Evolutionary conservation across 202 grass and related monocot species (phyloP), one percentile per base, ranked within the genome.

Genomic region (Bolboschoenoplectus hybrid): DNA sequence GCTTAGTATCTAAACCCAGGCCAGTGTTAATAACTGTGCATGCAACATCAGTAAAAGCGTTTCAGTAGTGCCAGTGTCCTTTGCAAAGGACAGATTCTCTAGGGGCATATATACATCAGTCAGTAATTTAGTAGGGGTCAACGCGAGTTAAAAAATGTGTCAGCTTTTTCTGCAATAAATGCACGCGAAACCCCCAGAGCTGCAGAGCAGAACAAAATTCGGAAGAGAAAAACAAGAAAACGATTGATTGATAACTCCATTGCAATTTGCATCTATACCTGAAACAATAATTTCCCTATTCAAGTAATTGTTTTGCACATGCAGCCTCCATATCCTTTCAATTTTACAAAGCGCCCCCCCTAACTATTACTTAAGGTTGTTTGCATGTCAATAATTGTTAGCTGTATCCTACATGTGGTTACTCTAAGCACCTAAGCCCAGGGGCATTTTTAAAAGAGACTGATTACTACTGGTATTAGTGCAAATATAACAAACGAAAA

Each of bases 71-170:
- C 34, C 49, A 57, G 41, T 52, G 53, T 13, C 14, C 75, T 38
- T 61, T 80, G 39, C 36, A 80, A 80, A 61, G 61, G 55, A 44
- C 53, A 80, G 76, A 80, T 80, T 80, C 76, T 80, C 36, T 9
- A 62, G 17, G 76, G 75, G 36, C 74, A 39, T n/a, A 58, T 41
- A 58, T 41, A 19, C 52, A 60, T 40, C 13, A 79, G 13, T 41
- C 43, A 40, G 16, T 60, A 36, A 80, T 80, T 80, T 80, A 80
- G 10, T 40, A 57, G 11, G 76, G 26, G 45, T 55, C 63, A 68
- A 83, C 81, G 60, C 7, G 26, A 83, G 32, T 67, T 17, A 67
- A 67, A 38, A 67, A 52, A 26, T 26, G 75, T 35, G 7, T 80
- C 45, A 80, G 51, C 49, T 80, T 79, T 80, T 80, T 26, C 26